Evolutionary conservation across 176 grass and related monocot genomes (phyloP).

Genomic region (Oryza meridionalis): DNA sequence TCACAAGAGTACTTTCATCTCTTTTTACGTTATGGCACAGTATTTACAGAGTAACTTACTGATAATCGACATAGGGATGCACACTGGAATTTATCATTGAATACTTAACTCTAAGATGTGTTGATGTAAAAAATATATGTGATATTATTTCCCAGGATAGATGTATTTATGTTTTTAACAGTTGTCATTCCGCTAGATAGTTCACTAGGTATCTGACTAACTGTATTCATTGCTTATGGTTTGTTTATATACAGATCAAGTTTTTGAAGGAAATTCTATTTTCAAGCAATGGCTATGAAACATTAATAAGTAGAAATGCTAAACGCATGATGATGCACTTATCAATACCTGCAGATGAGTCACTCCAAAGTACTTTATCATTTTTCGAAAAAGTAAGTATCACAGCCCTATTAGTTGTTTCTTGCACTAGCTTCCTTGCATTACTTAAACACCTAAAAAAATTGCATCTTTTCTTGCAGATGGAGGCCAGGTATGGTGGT

Average conservation of each 20-base stretch:
- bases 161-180: neutral
- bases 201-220: neutral
- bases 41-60: conserved; percentile 7
- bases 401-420: conserved; percentile 7
- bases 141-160: neutral
- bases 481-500: conserved; percentile 87
- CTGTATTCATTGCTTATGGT: conserved; percentile 20
- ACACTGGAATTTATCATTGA: neutral
- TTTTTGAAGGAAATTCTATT: conserved; percentile 75
- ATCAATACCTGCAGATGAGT: conserved; percentile 71
- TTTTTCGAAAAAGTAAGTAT: conserved; percentile 87
- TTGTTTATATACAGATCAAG: conserved; percentile 59
- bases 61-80: neutral
- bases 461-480: conserved; percentile 49
- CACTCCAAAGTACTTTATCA: conserved; percentile 77
- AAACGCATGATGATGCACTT: conserved; percentile 85
- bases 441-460: conserved; percentile 3
- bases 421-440: neutral
- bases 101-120: neutral
- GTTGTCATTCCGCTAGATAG: neutral
- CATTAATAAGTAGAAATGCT: conserved; percentile 66
- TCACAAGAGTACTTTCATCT: neutral
- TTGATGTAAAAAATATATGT: neutral
- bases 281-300: conserved; percentile 58
- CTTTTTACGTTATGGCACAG: neutral